These are phyloP conservation scores for Schoenoplectus tabernaemontani DNA, from an alignment of 202 grass and related monocot species.

Conservation along the genomic window DNA sequence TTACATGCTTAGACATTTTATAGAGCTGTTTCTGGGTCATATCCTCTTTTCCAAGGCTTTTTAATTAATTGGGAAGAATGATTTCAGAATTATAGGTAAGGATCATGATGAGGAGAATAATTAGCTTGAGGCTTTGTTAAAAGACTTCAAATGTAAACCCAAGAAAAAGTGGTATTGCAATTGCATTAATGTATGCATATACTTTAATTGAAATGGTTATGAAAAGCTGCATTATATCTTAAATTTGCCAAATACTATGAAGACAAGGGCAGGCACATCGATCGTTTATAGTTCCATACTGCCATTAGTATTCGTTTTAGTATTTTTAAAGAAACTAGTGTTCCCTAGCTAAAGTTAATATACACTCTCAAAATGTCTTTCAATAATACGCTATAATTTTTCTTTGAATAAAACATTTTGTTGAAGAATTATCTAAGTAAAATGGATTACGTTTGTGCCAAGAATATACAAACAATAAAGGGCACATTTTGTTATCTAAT, in stretches of 20 bases:
- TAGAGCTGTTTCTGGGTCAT: background rate
- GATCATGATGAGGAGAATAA: constrained; percentile 8
- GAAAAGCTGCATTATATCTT: background rate
- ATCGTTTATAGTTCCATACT: background rate
- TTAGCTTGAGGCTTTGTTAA: background rate
- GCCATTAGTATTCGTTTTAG: background rate
- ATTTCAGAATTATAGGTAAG: constrained; percentile 1
- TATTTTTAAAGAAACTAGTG: no score
- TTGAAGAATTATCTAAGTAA: background rate
- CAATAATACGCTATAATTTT: background rate
- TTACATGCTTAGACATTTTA: background rate
- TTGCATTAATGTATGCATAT: background rate
- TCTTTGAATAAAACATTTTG: background rate
- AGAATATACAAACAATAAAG: background rate
- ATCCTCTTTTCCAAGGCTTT: background rate
- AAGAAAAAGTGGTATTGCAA: background rate
- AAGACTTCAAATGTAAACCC: background rate
- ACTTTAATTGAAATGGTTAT: background rate
- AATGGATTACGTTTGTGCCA: background rate
- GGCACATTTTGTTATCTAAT: background rate
- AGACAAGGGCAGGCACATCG: background rate
- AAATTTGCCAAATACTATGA: background rate
- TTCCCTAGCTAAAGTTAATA: no score
- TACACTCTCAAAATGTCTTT: background rate
- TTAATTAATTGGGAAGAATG: background rate